phyloP scores from a whole-genome alignment of 345 rosid species.

The Pseudoturritis turrita region DNA sequence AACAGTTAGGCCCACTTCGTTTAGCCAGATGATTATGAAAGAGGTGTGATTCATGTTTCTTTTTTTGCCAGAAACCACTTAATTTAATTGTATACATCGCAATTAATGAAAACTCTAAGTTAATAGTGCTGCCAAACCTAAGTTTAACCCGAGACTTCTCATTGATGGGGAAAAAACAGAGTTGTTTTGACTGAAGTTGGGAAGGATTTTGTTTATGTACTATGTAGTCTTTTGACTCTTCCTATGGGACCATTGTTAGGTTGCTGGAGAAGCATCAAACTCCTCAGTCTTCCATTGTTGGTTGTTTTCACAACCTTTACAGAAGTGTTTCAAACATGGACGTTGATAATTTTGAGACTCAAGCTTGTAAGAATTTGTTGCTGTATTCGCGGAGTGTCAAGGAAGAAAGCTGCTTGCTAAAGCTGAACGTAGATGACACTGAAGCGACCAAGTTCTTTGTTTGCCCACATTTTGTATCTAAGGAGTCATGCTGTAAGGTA shows the following conservation, averaged over 20 bases:
- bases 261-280: slow-evolving; percentile 17
- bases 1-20: neutral
- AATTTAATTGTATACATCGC: neutral
- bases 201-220: slow-evolving; percentile 27
- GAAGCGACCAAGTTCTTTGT: slow-evolving; percentile 8
- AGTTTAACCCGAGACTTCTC: slow-evolving; percentile 24
- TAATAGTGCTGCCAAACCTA: neutral
- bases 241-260: slow-evolving; percentile 26
- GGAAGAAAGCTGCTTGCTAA: slow-evolving; percentile 1
- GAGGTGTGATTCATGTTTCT: neutral
- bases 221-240: slow-evolving; percentile 22
- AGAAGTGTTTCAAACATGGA: slow-evolving; percentile 7
- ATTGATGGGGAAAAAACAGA: slow-evolving; percentile 14
- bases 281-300: neutral
- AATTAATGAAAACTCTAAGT: neutral
- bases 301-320: slow-evolving; percentile 29
- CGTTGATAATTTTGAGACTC: neutral
- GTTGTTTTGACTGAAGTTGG: slow-evolving; percentile 32
- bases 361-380: slow-evolving; percentile 8
- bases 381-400: slow-evolving; percentile 7
- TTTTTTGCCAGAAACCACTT: neutral
- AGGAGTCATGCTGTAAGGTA: neutral
- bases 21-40: neutral
- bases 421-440: neutral
- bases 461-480: neutral